A percentile compares a stretch with the other conserved stretches of the same genome.
Conservation (phyloP, 805 yeast species). For the Ogataea angusta region DNA sequence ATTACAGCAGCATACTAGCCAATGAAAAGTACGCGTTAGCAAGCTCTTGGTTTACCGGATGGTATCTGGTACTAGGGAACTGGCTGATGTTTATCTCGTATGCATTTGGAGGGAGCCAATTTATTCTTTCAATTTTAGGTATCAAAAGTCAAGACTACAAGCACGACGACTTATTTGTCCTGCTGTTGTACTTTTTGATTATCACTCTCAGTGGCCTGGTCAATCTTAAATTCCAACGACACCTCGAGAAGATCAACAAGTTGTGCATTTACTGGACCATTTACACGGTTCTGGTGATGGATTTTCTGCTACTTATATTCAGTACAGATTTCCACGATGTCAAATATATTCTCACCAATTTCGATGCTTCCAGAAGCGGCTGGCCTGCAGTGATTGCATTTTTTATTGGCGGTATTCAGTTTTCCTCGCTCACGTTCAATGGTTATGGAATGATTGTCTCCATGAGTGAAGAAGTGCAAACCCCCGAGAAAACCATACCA, state of each 20-base stretch:
- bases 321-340: conserved; percentile 57
- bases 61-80: conserved; percentile 70
- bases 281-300: conserved; percentile 66
- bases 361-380: conserved; percentile 71
- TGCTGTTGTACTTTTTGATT: conserved; percentile 53
- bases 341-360: conserved; percentile 56
- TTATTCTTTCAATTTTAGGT: conserved; percentile 64
- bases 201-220: conserved; percentile 59
- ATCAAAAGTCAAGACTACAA: conserved; percentile 56
- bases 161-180: conserved; percentile 52
- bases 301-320: conserved; percentile 56
- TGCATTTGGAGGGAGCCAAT: conserved; percentile 73
- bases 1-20: conserved; percentile 70
- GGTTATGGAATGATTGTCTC: conserved; percentile 83
- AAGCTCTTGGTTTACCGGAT: conserved; percentile 76
- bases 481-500: conserved; percentile 73
- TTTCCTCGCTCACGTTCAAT: conserved; percentile 73
- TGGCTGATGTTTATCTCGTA: conserved; percentile 76
- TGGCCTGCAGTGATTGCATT: conserved; percentile 73
- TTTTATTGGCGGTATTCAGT: conserved; percentile 76
- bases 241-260: conserved; percentile 61
- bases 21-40: conserved; percentile 52
- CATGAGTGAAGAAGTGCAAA: conserved; percentile 76
- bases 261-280: conserved; percentile 75
- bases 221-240: conserved; percentile 56